Conservation (phyloP, 1,284 basidiomycete species). For the Trichosporon ovoides region DNA sequence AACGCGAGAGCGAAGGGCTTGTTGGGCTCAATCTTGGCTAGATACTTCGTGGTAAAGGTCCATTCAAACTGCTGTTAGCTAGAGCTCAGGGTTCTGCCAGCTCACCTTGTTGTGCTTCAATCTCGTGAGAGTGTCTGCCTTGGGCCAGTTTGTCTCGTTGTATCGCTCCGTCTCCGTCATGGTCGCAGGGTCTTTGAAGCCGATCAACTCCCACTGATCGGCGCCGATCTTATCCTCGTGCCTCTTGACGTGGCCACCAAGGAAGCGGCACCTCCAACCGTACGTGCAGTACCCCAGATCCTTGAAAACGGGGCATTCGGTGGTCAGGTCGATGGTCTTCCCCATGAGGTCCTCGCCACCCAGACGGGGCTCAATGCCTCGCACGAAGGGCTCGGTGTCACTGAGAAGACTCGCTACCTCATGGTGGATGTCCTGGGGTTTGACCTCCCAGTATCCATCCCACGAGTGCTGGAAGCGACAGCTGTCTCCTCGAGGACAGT, state of each 20-base stretch:
- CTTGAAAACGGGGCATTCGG: conserved; percentile 64
- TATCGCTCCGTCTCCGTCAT: conserved; percentile 38
- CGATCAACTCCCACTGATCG: conserved; percentile 47
- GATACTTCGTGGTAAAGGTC: conserved; percentile 63
- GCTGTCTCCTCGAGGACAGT: conserved; percentile 17
- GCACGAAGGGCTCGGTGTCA: conserved; percentile 49
- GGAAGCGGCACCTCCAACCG: conserved; percentile 86
- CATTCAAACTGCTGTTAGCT: conserved; percentile 53
- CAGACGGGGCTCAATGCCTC: conserved; percentile 3
- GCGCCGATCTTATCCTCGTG: conserved; percentile 15
- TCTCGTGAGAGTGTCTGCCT: conserved; percentile 56
- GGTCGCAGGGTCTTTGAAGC: conserved; percentile 13
- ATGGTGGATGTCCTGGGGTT: conserved; percentile 67
- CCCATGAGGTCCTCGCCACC: conserved; percentile 33
- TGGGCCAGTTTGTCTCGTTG: conserved; percentile 71
- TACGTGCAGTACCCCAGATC: conserved; percentile 74
- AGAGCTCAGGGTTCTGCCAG: not conserved
- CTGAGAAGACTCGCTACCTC: conserved; percentile 52
- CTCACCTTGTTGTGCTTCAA: conserved; percentile 64
- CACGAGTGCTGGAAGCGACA: conserved; percentile 82
- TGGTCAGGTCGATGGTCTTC: conserved; percentile 30
- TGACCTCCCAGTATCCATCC: conserved; percentile 65
- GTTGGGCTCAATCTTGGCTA: conserved; percentile 55
- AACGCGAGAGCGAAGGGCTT: conserved; percentile 42
- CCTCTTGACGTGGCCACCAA: conserved; percentile 63